These are phyloP conservation scores for Musa acuminata DNA, from an alignment of 176 grass and related monocot genomes.

Conservation along the genomic window DNA sequence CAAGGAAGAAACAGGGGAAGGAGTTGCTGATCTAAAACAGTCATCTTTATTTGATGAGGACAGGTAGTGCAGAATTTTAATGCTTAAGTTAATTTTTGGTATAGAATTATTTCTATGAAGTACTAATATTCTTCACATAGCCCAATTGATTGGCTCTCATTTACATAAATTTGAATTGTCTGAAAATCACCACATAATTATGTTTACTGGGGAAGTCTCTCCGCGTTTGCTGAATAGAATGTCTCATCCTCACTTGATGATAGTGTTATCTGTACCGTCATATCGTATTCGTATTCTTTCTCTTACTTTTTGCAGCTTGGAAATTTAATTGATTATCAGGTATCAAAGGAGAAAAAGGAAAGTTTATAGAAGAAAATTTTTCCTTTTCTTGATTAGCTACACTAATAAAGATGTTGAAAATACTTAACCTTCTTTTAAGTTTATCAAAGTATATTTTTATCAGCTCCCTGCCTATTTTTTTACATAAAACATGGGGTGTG, in stretches of 20 bases:
- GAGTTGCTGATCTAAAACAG: conserved; percentile 27
- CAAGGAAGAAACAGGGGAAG: conserved; percentile 33
- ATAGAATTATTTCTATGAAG: neutral
- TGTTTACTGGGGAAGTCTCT: neutral
- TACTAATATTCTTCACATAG: neutral
- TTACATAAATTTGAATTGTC: neutral
- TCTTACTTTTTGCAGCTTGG: too few relatives aligned
- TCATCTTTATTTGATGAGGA: conserved; percentile 62
- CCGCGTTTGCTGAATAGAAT: too few relatives aligned
- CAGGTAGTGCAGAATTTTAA: conserved; percentile 39
- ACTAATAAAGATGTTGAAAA: too few relatives aligned
- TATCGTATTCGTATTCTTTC: neutral
- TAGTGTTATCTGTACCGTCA: neutral
- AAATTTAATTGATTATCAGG: neutral
- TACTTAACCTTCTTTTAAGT: too few relatives aligned
- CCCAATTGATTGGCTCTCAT: neutral
- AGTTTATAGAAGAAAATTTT: too few relatives aligned
- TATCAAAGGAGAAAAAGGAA: neutral
- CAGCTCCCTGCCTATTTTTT: too few relatives aligned
- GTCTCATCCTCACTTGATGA: neutral
- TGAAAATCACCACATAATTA: neutral
- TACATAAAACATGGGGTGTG: too few relatives aligned
- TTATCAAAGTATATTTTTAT: too few relatives aligned
- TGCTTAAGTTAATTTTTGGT: too few relatives aligned
- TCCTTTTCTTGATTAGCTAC: too few relatives aligned